Evolutionary conservation across 2,329 filamentous ascomycete species (phyloP).

Genomic region (Truncatella angustata): DNA sequence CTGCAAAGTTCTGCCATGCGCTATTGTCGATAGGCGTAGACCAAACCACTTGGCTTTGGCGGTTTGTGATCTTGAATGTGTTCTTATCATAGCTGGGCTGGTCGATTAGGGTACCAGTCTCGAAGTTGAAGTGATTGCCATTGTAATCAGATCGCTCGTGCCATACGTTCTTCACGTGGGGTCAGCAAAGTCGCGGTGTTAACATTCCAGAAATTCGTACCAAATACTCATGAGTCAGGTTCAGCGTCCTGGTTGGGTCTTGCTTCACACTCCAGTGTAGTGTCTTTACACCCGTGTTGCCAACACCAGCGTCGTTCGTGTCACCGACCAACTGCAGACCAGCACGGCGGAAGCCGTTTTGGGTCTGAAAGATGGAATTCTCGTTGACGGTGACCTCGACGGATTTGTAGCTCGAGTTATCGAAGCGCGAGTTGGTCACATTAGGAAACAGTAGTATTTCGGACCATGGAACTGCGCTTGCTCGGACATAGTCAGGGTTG

Average conservation of each 20-base stretch:
- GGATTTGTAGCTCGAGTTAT: slow-evolving; percentile 33
- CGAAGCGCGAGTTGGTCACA: slow-evolving; percentile 35
- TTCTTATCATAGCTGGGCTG: slow-evolving; percentile 31
- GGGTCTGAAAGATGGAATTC: slow-evolving; percentile 41
- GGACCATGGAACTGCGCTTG: slow-evolving; percentile 24
- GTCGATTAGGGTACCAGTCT: slow-evolving; percentile 32
- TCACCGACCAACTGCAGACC: slow-evolving; percentile 42
- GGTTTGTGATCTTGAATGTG: slow-evolving; percentile 41
- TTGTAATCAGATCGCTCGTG: slow-evolving; percentile 26
- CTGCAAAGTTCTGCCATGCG: slow-evolving; percentile 61
- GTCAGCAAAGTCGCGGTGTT: background rate
- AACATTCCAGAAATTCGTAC: slow-evolving; percentile 12
- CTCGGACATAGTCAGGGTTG: slow-evolving; percentile 29
- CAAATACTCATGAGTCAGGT: slow-evolving; percentile 32
- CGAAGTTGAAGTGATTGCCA: slow-evolving; percentile 34
- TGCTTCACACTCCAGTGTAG: slow-evolving; percentile 30
- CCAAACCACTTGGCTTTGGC: slow-evolving; percentile 37
- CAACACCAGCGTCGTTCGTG: slow-evolving; percentile 36
- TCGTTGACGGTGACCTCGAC: slow-evolving; percentile 44
- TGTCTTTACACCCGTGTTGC: slow-evolving; percentile 27
- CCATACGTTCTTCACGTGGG: slow-evolving; percentile 28
- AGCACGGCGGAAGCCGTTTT: slow-evolving; percentile 44
- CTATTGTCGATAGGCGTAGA: slow-evolving; percentile 39
- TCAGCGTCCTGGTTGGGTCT: slow-evolving; percentile 24
- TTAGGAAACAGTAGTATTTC: slow-evolving; percentile 25